phyloP scores from a whole-genome alignment of 768 basidiomycete genomes.

The Crepidotus variabilis region DNA sequence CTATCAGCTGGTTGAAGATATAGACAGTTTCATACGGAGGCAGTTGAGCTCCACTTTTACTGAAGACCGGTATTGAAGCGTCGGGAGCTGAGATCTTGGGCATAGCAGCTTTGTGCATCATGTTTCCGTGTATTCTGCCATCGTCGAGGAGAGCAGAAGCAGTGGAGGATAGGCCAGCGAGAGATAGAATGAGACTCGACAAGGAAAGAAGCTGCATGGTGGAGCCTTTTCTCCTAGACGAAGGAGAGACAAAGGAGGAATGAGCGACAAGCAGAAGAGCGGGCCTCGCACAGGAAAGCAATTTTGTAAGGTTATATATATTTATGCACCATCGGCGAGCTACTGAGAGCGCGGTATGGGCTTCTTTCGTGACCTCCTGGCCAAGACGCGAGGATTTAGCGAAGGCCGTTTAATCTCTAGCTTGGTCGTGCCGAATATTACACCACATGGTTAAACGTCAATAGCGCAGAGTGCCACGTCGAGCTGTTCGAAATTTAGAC shows the following conservation, averaged over 20 bases:
- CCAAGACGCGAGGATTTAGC: constrained; percentile 14
- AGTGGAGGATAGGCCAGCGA: too few relatives aligned
- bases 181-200: too few relatives aligned
- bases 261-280: constrained; percentile 14
- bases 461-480: background rate
- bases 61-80: constrained; percentile 31
- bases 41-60: constrained; percentile 38
- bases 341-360: background rate
- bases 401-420: background rate
- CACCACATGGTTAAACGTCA: background rate
- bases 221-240: background rate
- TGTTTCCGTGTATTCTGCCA: constrained; percentile 39
- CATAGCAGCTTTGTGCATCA: constrained; percentile 33
- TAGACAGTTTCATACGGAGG: constrained; percentile 46
- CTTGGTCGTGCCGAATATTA: background rate
- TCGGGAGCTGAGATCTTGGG: constrained; percentile 26
- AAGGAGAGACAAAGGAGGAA: constrained; percentile 18
- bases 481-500: background rate
- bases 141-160: constrained; percentile 20
- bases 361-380: background rate
- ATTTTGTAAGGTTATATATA: constrained; percentile 2
- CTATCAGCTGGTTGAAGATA: constrained; percentile 55
- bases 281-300: constrained; percentile 2
- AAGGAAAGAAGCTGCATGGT: too few relatives aligned
- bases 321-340: background rate